Evolutionary conservation across 768 basidiomycete species (phyloP), one percentile per base, ranked within the genome.

Genomic region (Ramaria sp.): DNA sequence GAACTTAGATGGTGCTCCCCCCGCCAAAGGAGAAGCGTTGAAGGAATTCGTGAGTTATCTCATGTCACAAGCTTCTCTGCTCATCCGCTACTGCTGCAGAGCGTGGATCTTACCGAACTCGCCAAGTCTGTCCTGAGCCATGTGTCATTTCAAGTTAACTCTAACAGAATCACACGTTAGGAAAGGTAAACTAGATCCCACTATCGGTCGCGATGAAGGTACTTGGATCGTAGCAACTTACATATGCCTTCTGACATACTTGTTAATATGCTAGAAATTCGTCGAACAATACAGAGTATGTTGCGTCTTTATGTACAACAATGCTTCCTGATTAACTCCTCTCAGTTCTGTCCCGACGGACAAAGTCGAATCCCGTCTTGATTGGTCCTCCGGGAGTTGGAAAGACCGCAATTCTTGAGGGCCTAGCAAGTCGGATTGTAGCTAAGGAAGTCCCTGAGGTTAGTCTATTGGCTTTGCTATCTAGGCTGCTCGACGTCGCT

Each of bases 361-460:
- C 92, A 1, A 96, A 96, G 67, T 89, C 87, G 7, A 94, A 95
- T 61, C 92, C 91, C 4, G 89, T 94, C 60, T 87, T 82, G 67
- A 86, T 89, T 52, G 86, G 88, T 5, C 83, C 88, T 24, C 88
- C 91, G 2, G 92, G 92, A 56, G 89, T 93, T 12, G 92, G 92
- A 0, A 96, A 96, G 70, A 95, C 92, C 0, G 90, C 92, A 0
- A 92, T 95, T 50, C 65, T 94, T 12, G 92, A 94, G 69, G 92
- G 92, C 2, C 75, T 96, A 15, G 92, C 92, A 0, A 85, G 79
- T 60, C 74, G 92, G 22, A 92, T 95, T 50, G 81, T 94, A 0
- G 78, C 85, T 3, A 88, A 83, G 64, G 90, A 94, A 65, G 92
- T 95, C 7, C 92, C 92, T 16, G 92, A 94, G 73, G 89, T 89